Conservation (phyloP, 2,329 filamentous ascomycete species). For the Colletotrichum sp. region DNA sequence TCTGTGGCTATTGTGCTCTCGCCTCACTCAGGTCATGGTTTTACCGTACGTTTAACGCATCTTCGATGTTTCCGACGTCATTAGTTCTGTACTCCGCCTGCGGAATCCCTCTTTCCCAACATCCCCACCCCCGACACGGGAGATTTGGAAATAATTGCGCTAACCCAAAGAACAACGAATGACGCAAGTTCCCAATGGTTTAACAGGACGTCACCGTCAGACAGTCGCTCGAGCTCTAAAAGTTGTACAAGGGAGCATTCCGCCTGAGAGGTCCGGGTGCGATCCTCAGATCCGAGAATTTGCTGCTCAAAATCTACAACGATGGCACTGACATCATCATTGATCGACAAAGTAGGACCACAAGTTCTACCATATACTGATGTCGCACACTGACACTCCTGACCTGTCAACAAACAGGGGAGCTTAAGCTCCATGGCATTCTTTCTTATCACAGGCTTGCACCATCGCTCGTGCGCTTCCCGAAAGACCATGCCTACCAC, state of each 20-base stretch:
- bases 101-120: background rate
- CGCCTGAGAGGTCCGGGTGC: background rate
- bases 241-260: background rate
- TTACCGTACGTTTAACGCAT: background rate
- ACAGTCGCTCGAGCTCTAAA: background rate
- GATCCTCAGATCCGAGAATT: background rate
- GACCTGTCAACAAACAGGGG: background rate
- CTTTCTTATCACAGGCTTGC: accelerated
- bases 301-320: background rate
- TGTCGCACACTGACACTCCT: background rate
- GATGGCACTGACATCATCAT: background rate
- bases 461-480: background rate
- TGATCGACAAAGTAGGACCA: background rate
- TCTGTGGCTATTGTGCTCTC: background rate
- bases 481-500: background rate
- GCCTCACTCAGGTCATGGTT: background rate
- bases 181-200: accelerated
- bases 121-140: background rate
- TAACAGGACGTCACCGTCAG: background rate
- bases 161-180: background rate
- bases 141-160: background rate
- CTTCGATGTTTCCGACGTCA: background rate
- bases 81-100: background rate
- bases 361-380: background rate
- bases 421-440: background rate